A percentile compares a stretch with the other conserved stretches of the same genome.
These are phyloP conservation scores for Phaffia tasmanica DNA, from an alignment of 768 basidiomycete species.

Conservation along the genomic window DNA sequence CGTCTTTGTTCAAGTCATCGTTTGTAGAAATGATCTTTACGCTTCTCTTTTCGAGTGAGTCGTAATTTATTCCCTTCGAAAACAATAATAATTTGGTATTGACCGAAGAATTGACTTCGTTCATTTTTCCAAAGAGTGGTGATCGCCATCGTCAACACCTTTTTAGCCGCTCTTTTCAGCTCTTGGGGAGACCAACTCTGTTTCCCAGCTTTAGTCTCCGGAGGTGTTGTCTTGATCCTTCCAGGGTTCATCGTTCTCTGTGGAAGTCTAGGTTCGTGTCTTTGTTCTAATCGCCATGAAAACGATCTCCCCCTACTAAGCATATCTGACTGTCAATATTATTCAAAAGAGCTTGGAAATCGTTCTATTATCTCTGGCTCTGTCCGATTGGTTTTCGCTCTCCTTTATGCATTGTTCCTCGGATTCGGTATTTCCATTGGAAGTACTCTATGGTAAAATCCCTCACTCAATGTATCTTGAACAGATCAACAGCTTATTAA, in stretches of 20 bases:
- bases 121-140: conserved; percentile 40
- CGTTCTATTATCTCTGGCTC: conserved; percentile 75
- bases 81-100: too few relatives aligned
- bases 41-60: conserved; percentile 62
- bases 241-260: conserved; percentile 39
- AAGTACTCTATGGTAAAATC: too few relatives aligned
- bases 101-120: too few relatives aligned
- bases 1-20: conserved; percentile 59
- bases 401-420: conserved; percentile 52
- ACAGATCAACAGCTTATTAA: too few relatives aligned
- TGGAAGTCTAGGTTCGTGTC: conserved; percentile 46
- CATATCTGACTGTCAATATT: too few relatives aligned
- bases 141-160: conserved; percentile 55
- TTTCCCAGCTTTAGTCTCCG: conserved; percentile 67
- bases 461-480: too few relatives aligned
- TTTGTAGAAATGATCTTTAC: conserved; percentile 64
- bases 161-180: conserved; percentile 63
- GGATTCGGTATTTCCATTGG: conserved; percentile 59
- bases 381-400: conserved; percentile 66
- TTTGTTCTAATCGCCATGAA: too few relatives aligned
- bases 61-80: too few relatives aligned
- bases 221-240: conserved; percentile 62
- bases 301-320: too few relatives aligned
- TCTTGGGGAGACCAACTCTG: conserved; percentile 54
- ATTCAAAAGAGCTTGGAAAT: conserved; percentile 59